Base-by-base conservation (phyloP, 306 rosid genomes). In the Abrus precatorius region DNA sequence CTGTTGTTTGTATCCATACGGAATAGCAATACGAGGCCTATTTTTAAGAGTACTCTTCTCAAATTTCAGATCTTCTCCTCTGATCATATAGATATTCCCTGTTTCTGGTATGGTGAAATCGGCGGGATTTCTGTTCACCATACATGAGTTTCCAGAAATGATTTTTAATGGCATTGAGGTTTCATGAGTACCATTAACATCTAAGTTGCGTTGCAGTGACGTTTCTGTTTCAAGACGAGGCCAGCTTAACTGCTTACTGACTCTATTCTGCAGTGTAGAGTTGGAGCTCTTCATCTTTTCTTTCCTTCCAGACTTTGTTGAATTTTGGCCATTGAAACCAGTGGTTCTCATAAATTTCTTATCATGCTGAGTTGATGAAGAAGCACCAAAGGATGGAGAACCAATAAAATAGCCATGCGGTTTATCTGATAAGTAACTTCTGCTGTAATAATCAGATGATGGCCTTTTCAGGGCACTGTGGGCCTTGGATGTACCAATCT, bases 91-190 rank as follows among this genome's bases (percentile, higher is more conserved):
- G 47, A 36, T 72, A 79, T 91, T 93, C 81, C 90, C 91, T 40
- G 87, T 74, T 60, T 83, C 96, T 1, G 91, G 97, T 57, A 75
- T 20, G 81, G 88, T 82, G 84, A 96, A 94, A 33, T 96, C 99
- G 77, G 99, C 97, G n/a, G 99, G 99, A 74, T 96, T 96, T 87
- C 82, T 89, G 82, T 96, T 96, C 56, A 86, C 57, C 61, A 68
- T 41, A 82, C 99, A 96, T 34, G 83, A 59, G 78, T 68, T 72
- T 44, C 81, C 90, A 6, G 72, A 54, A 72, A 75, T 76, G 67
- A 69, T 86, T 78, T 79, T 88, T 10, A 76, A 76, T 11, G 85
- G 89, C 85, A 78, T 30, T 66, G 81, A 48, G 74, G 87, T 77
- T 82, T 82, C 87, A 63, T 77, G 81, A 57, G 78, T 57, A 76